Conservation (phyloP, 129 eudicot species). For the Pittosporum tobira region DNA sequence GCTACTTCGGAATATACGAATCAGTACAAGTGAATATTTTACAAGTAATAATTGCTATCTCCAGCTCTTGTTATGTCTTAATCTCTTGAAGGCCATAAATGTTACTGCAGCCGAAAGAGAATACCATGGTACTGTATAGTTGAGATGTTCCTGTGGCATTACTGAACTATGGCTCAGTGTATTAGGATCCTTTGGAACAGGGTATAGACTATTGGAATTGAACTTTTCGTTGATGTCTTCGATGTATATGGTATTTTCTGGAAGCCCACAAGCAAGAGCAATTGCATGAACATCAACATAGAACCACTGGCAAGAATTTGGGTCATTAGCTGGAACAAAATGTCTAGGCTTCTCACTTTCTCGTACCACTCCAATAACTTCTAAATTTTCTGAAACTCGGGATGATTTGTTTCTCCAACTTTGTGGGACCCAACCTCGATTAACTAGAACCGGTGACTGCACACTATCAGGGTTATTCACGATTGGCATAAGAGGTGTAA, state of each 20-base stretch:
- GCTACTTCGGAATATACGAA: too few species aligned
- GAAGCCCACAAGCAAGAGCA: constrained; percentile 62
- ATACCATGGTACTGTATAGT: constrained; percentile 83
- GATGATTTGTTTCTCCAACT: constrained; percentile 76
- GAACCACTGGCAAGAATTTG: constrained; percentile 66
- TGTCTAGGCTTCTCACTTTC: constrained; percentile 92
- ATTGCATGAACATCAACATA: constrained; percentile 82
- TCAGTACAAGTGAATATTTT: too few species aligned
- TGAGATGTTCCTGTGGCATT: constrained; percentile 97
- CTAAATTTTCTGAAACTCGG: constrained; percentile 30
- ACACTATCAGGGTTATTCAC: constrained; percentile 50
- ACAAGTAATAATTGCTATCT: too few species aligned
- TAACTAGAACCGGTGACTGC: constrained; percentile 69
- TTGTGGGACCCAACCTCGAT: constrained; percentile 98
- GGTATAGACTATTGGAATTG: constrained; percentile 74
- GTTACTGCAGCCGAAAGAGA: too few species aligned
- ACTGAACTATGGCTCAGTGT: constrained; percentile 75
- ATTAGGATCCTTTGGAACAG: constrained; percentile 71
- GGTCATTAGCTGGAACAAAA: constrained; percentile 91
- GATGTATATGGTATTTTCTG: constrained; percentile 63
- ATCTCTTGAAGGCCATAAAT: too few species aligned
- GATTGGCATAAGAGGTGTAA: constrained; percentile 79
- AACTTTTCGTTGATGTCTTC: constrained; percentile 74
- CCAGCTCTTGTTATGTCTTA: too few species aligned
- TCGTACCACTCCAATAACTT: constrained; percentile 80